Conservation (phyloP, 768 basidiomycete species). For the Suillus placidus region DNA sequence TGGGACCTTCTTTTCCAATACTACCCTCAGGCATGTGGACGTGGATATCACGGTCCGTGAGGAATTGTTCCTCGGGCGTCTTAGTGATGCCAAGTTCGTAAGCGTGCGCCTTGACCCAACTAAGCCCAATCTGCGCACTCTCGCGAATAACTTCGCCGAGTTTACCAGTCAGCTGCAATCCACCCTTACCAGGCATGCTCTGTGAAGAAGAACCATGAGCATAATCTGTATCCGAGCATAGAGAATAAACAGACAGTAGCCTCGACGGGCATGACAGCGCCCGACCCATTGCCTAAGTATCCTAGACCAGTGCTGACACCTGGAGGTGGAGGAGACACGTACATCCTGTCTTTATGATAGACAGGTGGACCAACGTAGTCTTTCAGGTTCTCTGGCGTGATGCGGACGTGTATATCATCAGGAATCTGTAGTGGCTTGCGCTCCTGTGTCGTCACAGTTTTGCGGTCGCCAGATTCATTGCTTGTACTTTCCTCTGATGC, state of each 20-base stretch:
- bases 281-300: conserved; percentile 94
- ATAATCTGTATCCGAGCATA: neutral
- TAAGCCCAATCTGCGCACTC: conserved; percentile 91
- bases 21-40: conserved; percentile 97
- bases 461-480: conserved; percentile 39
- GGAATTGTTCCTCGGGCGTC: conserved; percentile 69
- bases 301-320: conserved; percentile 96
- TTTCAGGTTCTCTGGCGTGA: conserved; percentile 86
- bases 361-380: conserved; percentile 96
- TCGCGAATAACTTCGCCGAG: conserved; percentile 98
- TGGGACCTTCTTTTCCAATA: conserved; percentile 94
- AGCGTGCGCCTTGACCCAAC: conserved; percentile 92
- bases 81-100: conserved; percentile 85
- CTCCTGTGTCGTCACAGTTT: conserved; percentile 72
- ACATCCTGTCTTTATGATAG: conserved; percentile 95
- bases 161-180: conserved; percentile 91
- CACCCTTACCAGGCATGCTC: conserved; percentile 97
- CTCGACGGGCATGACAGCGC: conserved; percentile 97
- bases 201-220: conserved; percentile 31
- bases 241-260: conserved; percentile 64
- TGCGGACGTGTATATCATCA: conserved; percentile 71
- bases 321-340: conserved; percentile 75
- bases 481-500: conserved; percentile 18
- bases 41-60: conserved; percentile 88
- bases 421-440: conserved; percentile 85